phyloP scores from a whole-genome alignment of 768 basidiomycete species.

The Leccinum variicolor region DNA sequence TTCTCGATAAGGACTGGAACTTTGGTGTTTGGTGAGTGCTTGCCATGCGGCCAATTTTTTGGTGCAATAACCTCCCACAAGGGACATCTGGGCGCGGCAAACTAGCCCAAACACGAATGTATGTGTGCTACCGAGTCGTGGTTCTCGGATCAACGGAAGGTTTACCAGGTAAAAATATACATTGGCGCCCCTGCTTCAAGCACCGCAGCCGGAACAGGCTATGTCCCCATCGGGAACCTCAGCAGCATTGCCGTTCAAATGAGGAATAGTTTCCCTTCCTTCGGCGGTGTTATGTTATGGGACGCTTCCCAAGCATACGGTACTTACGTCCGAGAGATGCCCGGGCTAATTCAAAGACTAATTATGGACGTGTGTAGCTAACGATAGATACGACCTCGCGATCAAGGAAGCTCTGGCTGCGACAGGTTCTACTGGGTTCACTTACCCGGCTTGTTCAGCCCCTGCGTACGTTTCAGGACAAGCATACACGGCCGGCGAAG shows the following conservation, averaged over 20 bases:
- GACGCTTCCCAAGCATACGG: conserved; percentile 41
- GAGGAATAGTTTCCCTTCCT: conserved; percentile 39
- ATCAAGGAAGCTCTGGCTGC: conserved; percentile 58
- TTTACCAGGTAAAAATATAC: conserved; percentile 37
- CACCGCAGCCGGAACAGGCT: conserved; percentile 41
- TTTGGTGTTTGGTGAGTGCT: conserved; percentile 31
- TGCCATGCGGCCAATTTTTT: not conserved
- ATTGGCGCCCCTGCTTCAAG: conserved; percentile 41
- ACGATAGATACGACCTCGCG: conserved; percentile 54
- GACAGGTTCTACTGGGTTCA: conserved; percentile 68
- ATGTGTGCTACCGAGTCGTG: conserved; percentile 1
- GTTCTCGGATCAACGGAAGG: not conserved
- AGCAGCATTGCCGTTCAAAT: conserved; percentile 32
- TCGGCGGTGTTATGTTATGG: conserved; percentile 45
- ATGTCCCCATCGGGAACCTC: conserved; percentile 32
- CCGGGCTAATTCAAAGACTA: not conserved
- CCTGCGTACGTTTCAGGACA: conserved; percentile 48
- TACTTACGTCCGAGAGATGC: conserved; percentile 8
- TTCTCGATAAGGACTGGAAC: conserved; percentile 43
- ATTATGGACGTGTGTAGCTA: conserved; percentile 34
- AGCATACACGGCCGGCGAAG: conserved; percentile 47
- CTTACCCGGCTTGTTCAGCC: conserved; percentile 58
- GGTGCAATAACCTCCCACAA: conserved; percentile 19
- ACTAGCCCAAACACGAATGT: conserved; percentile 42
- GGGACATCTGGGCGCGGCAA: conserved; percentile 44